Conservation (phyloP, 768 basidiomycete species). For the Amanita brunnescens region DNA sequence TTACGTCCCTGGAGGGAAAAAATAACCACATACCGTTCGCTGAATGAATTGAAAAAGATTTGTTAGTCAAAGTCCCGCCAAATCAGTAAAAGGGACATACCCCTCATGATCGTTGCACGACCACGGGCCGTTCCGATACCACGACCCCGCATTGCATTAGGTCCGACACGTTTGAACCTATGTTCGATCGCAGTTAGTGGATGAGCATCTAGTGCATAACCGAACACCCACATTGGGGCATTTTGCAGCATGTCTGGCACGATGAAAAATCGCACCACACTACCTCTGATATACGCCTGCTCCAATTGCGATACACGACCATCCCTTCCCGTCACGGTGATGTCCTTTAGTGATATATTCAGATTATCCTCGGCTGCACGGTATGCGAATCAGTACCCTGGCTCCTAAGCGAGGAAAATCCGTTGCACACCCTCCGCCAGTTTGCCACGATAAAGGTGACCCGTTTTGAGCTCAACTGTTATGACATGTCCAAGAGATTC, state of each 20-base stretch:
- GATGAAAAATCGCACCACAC: constrained; percentile 98
- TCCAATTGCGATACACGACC: constrained; percentile 98
- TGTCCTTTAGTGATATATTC: constrained; percentile 92
- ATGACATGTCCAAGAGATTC: constrained; percentile 95
- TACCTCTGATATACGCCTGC: constrained; percentile 97
- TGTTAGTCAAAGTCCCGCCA: background rate
- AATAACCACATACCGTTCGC: constrained; percentile 58
- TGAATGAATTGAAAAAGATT: constrained; percentile 20
- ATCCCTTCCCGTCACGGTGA: constrained; percentile 96
- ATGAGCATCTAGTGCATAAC: background rate
- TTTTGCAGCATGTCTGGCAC: constrained; percentile 99
- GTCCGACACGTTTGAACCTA: constrained; percentile 99
- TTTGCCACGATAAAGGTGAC: constrained; percentile 95
- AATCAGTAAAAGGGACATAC: constrained; percentile 35
- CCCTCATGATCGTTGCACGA: constrained; percentile 96
- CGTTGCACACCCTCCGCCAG: constrained; percentile 78
- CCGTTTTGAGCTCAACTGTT: constrained; percentile 97
- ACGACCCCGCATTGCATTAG: constrained; percentile 96
- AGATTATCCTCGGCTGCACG: constrained; percentile 90
- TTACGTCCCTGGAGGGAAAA: background rate
- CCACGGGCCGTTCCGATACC: constrained; percentile 99
- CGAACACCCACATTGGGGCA: constrained; percentile 81
- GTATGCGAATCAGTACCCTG: constrained; percentile 6
- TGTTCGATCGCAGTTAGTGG: background rate
- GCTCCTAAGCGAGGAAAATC: background rate